Evolutionary conservation across 805 yeast species (phyloP).

Genomic region (Teunomyces kruisii): DNA sequence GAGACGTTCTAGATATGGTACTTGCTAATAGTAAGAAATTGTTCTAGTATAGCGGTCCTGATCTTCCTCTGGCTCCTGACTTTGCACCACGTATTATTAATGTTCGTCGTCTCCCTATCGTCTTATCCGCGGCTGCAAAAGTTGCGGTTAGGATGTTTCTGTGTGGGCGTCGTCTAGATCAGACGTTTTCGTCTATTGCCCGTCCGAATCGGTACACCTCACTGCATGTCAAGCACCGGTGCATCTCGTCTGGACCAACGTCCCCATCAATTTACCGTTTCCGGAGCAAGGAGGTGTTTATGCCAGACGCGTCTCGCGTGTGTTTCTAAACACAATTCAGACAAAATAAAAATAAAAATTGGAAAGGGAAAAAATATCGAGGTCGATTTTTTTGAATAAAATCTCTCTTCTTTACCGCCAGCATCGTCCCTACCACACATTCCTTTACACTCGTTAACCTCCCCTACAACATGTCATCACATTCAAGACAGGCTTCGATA

Average conservation of each 20-base stretch:
- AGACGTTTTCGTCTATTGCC: neutral
- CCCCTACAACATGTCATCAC: conserved; percentile 19
- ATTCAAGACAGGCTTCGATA: conserved; percentile 61
- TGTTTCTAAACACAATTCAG: conserved; percentile 3
- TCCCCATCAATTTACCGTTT: conserved; percentile 1
- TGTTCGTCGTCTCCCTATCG: neutral
- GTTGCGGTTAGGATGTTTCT: too few relatives aligned
- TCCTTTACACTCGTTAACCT: neutral
- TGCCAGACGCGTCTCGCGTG: conserved; percentile 4
- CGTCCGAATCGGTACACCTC: neutral
- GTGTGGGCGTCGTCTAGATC: neutral
- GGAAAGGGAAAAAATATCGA: neutral
- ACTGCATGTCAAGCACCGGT: too few relatives aligned
- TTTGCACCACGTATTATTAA: too few relatives aligned
- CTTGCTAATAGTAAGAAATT: too few relatives aligned
- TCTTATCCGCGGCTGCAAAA: too few relatives aligned
- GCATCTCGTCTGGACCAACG: too few relatives aligned
- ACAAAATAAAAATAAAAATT: neutral
- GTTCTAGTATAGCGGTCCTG: neutral
- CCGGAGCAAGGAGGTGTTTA: conserved; percentile 3
- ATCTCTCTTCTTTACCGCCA: neutral
- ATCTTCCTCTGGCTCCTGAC: neutral
- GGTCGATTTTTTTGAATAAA: neutral
- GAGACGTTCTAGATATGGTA: too few relatives aligned
- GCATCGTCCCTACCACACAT: neutral